A percentile compares a stretch with the other conserved stretches of the same genome.
Conservation (phyloP, 305 asterid species). For the Lippia alba region DNA sequence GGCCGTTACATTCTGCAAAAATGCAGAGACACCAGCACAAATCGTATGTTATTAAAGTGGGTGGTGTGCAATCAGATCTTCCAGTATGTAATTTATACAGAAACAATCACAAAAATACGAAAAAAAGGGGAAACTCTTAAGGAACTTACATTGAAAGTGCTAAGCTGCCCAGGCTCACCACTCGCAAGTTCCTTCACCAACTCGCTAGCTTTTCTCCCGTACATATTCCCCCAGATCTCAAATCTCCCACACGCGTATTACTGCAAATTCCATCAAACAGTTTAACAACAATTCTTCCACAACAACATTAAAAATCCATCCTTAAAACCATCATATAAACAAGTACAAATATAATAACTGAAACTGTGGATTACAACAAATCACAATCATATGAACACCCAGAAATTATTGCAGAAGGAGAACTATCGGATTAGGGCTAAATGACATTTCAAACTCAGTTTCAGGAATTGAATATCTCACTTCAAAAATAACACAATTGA, state of each 20-base stretch:
- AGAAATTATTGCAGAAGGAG: not conserved
- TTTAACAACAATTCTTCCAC: slow-evolving; percentile 20
- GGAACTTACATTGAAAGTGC: slow-evolving; percentile 67
- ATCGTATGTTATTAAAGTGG: slow-evolving; percentile 28
- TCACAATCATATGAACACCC: not conserved
- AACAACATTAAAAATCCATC: slow-evolving; percentile 2
- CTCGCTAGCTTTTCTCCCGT: slow-evolving; percentile 71
- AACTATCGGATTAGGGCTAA: not conserved
- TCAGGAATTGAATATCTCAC: too few species aligned
- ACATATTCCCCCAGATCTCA: slow-evolving; percentile 48
- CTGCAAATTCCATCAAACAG: slow-evolving; percentile 50
- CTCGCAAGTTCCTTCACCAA: slow-evolving; percentile 74
- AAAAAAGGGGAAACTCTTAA: not conserved
- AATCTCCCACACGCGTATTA: not conserved
- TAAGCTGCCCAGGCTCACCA: slow-evolving; percentile 76
- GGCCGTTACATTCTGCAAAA: slow-evolving; percentile 40
- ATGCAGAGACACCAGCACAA: slow-evolving; percentile 19
- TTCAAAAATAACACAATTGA: too few species aligned
- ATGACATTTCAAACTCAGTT: too few species aligned
- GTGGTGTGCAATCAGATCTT: slow-evolving; percentile 5
- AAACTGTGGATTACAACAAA: not conserved
- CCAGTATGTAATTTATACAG: not conserved
- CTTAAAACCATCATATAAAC: not conserved
- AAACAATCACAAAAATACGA: not conserved
- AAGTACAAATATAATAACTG: not conserved